phyloP scores from a whole-genome alignment of 176 grass and related monocot genomes.

The Elaeis guineensis region DNA sequence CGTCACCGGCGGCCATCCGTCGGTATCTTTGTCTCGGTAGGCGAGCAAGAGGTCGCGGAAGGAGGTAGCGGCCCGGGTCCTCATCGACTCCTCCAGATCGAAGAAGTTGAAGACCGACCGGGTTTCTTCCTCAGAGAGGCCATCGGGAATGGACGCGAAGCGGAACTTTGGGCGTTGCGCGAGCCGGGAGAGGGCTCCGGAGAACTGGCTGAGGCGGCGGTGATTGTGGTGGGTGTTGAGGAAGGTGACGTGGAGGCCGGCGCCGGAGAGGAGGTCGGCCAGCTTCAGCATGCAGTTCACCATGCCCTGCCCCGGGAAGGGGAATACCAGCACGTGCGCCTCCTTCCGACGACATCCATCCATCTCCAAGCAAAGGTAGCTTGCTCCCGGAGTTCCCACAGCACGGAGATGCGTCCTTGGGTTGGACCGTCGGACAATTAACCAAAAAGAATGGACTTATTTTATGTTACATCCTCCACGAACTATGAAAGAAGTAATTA shows the following conservation, averaged over 20 bases:
- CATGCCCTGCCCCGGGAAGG: slow-evolving; percentile 38
- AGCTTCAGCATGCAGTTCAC: slow-evolving; percentile 52
- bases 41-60: slow-evolving; percentile 26
- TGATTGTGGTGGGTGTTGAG: slow-evolving; percentile 42
- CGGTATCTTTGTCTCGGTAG: not conserved
- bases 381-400: too few relatives aligned
- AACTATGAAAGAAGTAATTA: too few relatives aligned
- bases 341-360: too few relatives aligned
- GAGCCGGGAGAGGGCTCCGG: not conserved
- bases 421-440: too few relatives aligned
- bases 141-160: slow-evolving; percentile 40
- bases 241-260: slow-evolving; percentile 44
- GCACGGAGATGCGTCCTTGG: too few relatives aligned
- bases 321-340: slow-evolving; percentile 48
- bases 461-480: too few relatives aligned
- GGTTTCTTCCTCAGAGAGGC: slow-evolving; percentile 35
- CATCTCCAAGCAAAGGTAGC: too few relatives aligned
- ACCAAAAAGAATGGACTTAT: too few relatives aligned
- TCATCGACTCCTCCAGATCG: slow-evolving; percentile 11
- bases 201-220: slow-evolving; percentile 4
- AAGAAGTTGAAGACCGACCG: slow-evolving; percentile 17
- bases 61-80: not conserved
- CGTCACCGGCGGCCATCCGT: slow-evolving; percentile 26
- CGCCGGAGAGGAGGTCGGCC: slow-evolving; percentile 28
- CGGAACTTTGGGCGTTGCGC: slow-evolving; percentile 18